Evolutionary conservation across 352 stramenopile species (phyloP).

Genomic region (Phytophthora pistaciae): DNA sequence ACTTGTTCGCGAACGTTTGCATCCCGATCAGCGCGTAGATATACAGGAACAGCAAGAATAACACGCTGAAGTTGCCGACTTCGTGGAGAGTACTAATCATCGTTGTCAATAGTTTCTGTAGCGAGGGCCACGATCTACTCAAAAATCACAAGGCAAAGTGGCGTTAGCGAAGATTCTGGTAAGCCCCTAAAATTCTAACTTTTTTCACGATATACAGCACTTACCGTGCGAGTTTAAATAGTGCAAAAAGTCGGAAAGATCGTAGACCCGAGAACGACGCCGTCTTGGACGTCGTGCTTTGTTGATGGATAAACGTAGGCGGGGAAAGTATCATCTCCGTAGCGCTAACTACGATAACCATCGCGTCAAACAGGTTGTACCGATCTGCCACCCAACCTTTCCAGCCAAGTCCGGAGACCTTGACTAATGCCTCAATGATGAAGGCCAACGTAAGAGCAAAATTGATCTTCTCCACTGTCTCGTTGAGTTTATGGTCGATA

Average conservation of each 20-base stretch:
- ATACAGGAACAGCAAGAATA: slow-evolving; percentile 95
- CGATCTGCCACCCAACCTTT: slow-evolving; percentile 57
- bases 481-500: slow-evolving; percentile 48
- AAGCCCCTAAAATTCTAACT: neutral
- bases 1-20: slow-evolving; percentile 93
- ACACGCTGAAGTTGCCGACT: slow-evolving; percentile 92
- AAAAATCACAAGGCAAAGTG: neutral
- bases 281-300: slow-evolving; percentile 26
- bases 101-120: slow-evolving; percentile 92
- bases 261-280: slow-evolving; percentile 82
- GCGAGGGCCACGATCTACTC: slow-evolving; percentile 86
- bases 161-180: slow-evolving; percentile 1
- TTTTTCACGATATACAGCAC: slow-evolving; percentile 26
- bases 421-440: slow-evolving; percentile 64
- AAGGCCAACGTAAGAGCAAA: slow-evolving; percentile 68
- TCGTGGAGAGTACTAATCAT: slow-evolving; percentile 92
- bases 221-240: slow-evolving; percentile 92
- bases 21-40: slow-evolving; percentile 94
- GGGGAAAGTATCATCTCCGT: slow-evolving; percentile 57
- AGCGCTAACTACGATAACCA: slow-evolving; percentile 58
- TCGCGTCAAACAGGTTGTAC: slow-evolving; percentile 87
- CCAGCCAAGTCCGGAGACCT: slow-evolving; percentile 76
- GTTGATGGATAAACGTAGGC: slow-evolving; percentile 42
- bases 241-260: slow-evolving; percentile 85
- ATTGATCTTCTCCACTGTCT: slow-evolving; percentile 68